Base-by-base conservation (phyloP, 768 basidiomycete species). In the Trametes punicea region DNA sequence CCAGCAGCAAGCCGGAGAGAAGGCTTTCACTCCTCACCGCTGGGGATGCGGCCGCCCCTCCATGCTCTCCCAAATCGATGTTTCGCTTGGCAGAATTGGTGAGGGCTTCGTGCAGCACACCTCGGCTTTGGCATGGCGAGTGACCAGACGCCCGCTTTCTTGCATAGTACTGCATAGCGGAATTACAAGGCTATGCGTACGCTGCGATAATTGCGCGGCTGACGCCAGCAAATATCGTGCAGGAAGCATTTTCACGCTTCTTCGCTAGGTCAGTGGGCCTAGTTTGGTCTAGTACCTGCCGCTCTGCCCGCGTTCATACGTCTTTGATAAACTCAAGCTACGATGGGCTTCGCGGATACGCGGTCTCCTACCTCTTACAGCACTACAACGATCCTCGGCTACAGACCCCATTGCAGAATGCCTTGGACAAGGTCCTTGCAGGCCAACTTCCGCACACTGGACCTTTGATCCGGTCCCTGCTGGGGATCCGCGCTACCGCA, bases 201-300 rank as follows among this genome's bases (percentile, higher is more conserved):
- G 16, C 52, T 0, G 57, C 48, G 2, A 63, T 66, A 23, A 21
- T 55, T 0, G 29, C 50, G 3, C 46, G 36, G 7, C 29, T 66
- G 13, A 57, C 51, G 1, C 36, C 50, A 1, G 41, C 49, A 29
- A 64, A 66, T 39, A 58, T 66, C 38, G 55, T 69, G 8, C 47
- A 61, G 34, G 69, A 73, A 58, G 40, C 66, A 0, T 70, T 65
- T 34, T 63, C 69, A 7, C 40, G 46, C 16, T 66, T 64, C 54
- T 62, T 59, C 16, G 23, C 58, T 0, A 57, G 68, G 53, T 69
- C 61, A 21, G 63, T 40, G 5, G n/a, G n/a, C n/a, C 4, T 44
- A 13, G 10, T 11, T 20, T n/a, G 18, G n/a, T n/a, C n/a, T n/a
- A n/a, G n/a, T n/a, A n/a, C n/a, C n/a, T n/a, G n/a, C n/a, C n/a